Percentiles rank a stretch among this genome's conserved stretches.
These are phyloP conservation scores for Myotisia sp. DNA, from an alignment of 2,329 filamentous ascomycete genomes.

Conservation along the genomic window DNA sequence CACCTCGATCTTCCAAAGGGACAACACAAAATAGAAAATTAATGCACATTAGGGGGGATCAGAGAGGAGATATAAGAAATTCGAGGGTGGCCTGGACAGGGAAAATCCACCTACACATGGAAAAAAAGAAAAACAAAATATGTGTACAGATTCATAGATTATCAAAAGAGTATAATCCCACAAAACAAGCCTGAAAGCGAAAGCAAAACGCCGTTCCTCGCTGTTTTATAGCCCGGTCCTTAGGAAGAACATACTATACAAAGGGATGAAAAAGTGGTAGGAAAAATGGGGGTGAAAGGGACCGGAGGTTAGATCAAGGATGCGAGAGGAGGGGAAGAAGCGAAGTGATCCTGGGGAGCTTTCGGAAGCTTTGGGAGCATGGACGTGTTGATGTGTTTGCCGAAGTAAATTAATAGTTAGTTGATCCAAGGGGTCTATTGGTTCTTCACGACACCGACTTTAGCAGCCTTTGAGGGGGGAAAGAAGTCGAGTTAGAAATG, in stretches of 20 bases:
- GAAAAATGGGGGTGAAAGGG: not conserved
- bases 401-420: no score
- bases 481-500: slow-evolving; percentile 4
- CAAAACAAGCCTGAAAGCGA: slow-evolving; percentile 3
- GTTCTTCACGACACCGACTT: slow-evolving; percentile 94
- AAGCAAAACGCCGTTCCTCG: slow-evolving; percentile 9
- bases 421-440: slow-evolving; percentile 18
- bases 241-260: slow-evolving; percentile 8
- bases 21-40: slow-evolving; percentile 13
- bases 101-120: not conserved
- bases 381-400: not conserved
- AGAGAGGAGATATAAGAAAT: slow-evolving; percentile 20
- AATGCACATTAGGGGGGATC: slow-evolving; percentile 25
- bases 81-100: slow-evolving; percentile 8
- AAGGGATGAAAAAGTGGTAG: not conserved
- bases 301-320: not conserved
- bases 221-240: slow-evolving; percentile 7
- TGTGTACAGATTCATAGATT: slow-evolving; percentile 3
- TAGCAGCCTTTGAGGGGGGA: slow-evolving; percentile 49
- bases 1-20: no score
- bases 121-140: not conserved
- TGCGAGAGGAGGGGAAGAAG: not conserved
- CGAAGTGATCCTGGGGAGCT: not conserved
- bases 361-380: not conserved
- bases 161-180: slow-evolving; percentile 3